phyloP scores from a whole-genome alignment of 164 flowering plant species.

The Euptelea pleiosperma region DNA sequence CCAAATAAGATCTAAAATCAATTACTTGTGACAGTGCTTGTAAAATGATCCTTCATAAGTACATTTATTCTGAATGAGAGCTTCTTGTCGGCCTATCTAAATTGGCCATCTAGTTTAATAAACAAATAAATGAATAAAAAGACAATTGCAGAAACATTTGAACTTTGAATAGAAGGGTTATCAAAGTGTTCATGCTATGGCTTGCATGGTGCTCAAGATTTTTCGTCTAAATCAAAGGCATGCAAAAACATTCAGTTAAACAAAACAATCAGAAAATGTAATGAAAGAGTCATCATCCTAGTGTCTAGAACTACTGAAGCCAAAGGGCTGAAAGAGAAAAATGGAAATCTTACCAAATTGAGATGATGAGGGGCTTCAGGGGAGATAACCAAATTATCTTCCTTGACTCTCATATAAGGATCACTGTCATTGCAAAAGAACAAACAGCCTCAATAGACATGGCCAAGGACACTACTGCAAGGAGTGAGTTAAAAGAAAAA shows the following conservation, averaged over 20 bases:
- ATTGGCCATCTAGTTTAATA: not conserved
- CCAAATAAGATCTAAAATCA: slow-evolving; percentile 15
- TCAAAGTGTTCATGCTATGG: not conserved
- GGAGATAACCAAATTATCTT: slow-evolving; percentile 16
- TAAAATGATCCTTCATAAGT: not conserved
- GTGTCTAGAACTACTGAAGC: not conserved
- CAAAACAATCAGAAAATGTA: not conserved
- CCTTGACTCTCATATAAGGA: slow-evolving; percentile 27
- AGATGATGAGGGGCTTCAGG: slow-evolving; percentile 21
- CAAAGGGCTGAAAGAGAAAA: not conserved
- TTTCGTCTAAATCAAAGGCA: not conserved
- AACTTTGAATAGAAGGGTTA: not conserved
- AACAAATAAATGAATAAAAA: not conserved
- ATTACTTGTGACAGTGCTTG: not conserved
- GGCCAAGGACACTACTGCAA: not conserved
- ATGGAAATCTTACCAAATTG: slow-evolving; percentile 26
- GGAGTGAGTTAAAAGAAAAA: not conserved
- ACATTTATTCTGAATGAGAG: not conserved
- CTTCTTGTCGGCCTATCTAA: not conserved
- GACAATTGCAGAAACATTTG: not conserved
- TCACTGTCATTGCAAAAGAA: slow-evolving; percentile 32
- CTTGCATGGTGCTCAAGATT: not conserved
- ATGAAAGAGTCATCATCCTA: not conserved
- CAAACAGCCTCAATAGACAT: not conserved
- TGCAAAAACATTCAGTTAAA: not conserved